These are phyloP conservation scores for Waitea zeae DNA, from an alignment of 1,284 basidiomycete genomes.

Conservation along the genomic window DNA sequence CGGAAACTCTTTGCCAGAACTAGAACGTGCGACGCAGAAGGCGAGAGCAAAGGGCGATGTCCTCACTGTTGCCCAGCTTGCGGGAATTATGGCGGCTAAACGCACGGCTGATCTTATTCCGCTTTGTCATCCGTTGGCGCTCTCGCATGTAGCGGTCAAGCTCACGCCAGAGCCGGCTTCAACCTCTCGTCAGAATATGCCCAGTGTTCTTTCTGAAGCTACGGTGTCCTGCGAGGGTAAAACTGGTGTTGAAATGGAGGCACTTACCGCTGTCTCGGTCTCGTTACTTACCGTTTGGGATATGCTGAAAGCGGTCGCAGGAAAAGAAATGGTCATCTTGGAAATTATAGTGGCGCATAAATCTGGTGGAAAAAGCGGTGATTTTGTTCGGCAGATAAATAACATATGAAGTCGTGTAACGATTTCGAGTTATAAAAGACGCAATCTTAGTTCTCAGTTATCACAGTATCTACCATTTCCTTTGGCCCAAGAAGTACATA, in stretches of 20 bases:
- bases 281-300: slow-evolving; percentile 79
- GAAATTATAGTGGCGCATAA: slow-evolving; percentile 54
- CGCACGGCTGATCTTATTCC: slow-evolving; percentile 71
- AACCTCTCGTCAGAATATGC: slow-evolving; percentile 3
- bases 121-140: slow-evolving; percentile 64
- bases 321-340: slow-evolving; percentile 64
- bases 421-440: no score
- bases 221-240: slow-evolving; percentile 61
- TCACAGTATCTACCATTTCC: no score
- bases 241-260: slow-evolving; percentile 91
- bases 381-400: slow-evolving; percentile 27
- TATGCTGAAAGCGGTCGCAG: slow-evolving; percentile 81
- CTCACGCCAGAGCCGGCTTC: slow-evolving; percentile 30
- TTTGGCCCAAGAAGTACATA: no score
- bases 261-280: slow-evolving; percentile 69
- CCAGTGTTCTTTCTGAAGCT: slow-evolving; percentile 37
- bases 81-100: slow-evolving; percentile 79
- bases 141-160: slow-evolving; percentile 51
- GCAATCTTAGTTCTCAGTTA: no score
- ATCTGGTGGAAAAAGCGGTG: slow-evolving; percentile 59
- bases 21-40: slow-evolving; percentile 11
- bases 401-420: slow-evolving; percentile 1
- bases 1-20: slow-evolving; percentile 1
- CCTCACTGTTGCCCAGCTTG: slow-evolving; percentile 65
- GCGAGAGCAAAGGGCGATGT: slow-evolving; percentile 54